Conservation (phyloP, 139 green algal genomes). For the Chlamydomonas urium region DNA sequence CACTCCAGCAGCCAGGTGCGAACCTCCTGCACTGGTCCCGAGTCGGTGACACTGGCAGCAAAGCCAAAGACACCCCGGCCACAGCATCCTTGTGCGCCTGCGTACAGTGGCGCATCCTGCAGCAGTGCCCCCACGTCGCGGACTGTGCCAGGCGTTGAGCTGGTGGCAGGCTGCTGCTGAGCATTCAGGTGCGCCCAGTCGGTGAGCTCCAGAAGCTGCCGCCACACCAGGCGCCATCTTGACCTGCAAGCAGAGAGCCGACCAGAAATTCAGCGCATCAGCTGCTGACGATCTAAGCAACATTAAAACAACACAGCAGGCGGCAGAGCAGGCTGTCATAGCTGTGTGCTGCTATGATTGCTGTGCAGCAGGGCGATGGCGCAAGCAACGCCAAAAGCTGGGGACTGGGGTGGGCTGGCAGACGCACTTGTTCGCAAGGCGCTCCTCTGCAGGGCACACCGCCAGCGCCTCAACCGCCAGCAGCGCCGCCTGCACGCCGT, state of each 20-base stretch:
- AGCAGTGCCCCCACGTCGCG: neutral
- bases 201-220: slow-evolving; percentile 3
- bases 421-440: slow-evolving; percentile 13
- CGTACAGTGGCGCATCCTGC: slow-evolving; percentile 18
- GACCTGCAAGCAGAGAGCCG: no score
- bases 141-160: neutral
- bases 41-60: slow-evolving; percentile 14
- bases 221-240: slow-evolving; percentile 24
- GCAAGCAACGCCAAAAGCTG: no score
- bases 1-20: neutral
- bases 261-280: no score
- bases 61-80: slow-evolving; percentile 22
- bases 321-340: no score
- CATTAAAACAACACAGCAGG: no score
- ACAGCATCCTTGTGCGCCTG: slow-evolving; percentile 7
- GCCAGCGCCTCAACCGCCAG: slow-evolving; percentile 32
- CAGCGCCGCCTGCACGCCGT: slow-evolving; percentile 62
- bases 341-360: no score
- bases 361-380: no score
- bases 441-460: slow-evolving; percentile 3
- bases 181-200: slow-evolving; percentile 12
- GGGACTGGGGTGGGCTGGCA: no score
- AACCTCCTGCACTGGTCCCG: slow-evolving; percentile 19
- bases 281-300: no score
- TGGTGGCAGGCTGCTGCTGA: neutral